Conservation (phyloP, 208 protist genomes). For the Trypanosoma vivax region DNA sequence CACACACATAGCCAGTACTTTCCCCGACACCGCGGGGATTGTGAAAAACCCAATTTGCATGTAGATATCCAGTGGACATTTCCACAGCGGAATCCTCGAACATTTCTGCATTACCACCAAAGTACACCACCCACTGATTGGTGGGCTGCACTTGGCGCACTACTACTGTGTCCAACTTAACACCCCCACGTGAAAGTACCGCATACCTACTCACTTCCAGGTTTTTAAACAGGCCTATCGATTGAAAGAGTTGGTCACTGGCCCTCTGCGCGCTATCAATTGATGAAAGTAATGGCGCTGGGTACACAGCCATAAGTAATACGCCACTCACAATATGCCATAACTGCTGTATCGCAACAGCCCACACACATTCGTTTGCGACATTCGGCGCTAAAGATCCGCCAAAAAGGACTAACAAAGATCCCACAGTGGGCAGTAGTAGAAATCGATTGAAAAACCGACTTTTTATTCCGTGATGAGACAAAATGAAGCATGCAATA, state of each 20-base stretch:
- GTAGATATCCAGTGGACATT: conserved; percentile 24
- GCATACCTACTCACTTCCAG: conserved; percentile 15
- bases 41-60: conserved; percentile 68
- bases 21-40: conserved; percentile 72
- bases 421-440: conserved; percentile 3
- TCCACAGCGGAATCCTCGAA: conserved; percentile 45
- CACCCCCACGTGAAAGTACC: conserved; percentile 17
- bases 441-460: conserved; percentile 13
- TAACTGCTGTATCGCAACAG: conserved; percentile 27
- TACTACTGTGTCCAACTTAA: conserved; percentile 40
- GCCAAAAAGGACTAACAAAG: neutral
- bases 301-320: conserved; percentile 52
- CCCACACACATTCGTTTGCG: neutral
- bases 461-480: neutral
- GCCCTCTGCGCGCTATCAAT: neutral
- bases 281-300: conserved; percentile 28
- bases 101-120: conserved; percentile 77
- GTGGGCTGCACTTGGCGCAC: conserved; percentile 28
- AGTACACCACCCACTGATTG: conserved; percentile 63
- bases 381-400: conserved; percentile 1
- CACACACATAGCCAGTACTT: conserved; percentile 51
- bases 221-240: conserved; percentile 13
- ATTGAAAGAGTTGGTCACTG: conserved; percentile 17
- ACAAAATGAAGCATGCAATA: conserved; percentile 16
- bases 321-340: conserved; percentile 36